phyloP scores from a whole-genome alignment of 495 filamentous ascomycete genomes.

The Aspergillus nanangensis region DNA sequence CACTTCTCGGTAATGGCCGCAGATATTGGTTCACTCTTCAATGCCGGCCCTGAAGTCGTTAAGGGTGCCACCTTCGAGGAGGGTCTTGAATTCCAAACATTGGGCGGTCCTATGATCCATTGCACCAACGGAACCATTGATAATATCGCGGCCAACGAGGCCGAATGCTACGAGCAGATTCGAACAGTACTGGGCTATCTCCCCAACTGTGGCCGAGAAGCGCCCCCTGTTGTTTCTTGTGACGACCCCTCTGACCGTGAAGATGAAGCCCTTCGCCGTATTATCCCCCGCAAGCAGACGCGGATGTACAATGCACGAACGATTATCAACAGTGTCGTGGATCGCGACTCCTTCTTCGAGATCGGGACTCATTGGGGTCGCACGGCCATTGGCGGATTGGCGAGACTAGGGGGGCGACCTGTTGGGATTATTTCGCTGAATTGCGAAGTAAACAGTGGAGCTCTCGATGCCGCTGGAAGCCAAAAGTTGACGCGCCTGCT shows the following conservation, averaged over 20 bases:
- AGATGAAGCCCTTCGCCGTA: conserved; percentile 45
- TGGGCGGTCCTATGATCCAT: conserved; percentile 56
- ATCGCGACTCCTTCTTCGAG: conserved; percentile 54
- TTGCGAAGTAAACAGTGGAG: conserved; percentile 57
- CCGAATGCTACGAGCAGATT: conserved; percentile 56
- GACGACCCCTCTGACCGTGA: conserved; percentile 44
- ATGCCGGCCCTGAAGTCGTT: conserved; percentile 61
- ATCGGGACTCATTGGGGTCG: conserved; percentile 59
- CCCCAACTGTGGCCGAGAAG: conserved; percentile 49
- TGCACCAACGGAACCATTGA: conserved; percentile 65
- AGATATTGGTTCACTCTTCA: conserved; percentile 57
- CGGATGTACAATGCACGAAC: conserved; percentile 57
- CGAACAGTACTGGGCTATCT: conserved; percentile 51
- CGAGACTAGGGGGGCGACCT: conserved; percentile 49
- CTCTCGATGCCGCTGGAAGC: conserved; percentile 53
- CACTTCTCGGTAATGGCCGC: conserved; percentile 65
- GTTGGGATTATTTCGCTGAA: conserved; percentile 54
- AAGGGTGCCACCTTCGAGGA: conserved; percentile 58
- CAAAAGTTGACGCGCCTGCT: conserved; percentile 55
- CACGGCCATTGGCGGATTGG: conserved; percentile 55
- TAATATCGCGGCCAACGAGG: conserved; percentile 56
- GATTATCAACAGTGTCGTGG: conserved; percentile 53
- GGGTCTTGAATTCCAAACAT: conserved; percentile 48
- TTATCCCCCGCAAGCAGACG: conserved; percentile 52
- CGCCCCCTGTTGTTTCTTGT: conserved; percentile 44